Percentiles rank a stretch among this genome's conserved stretches.
Conservation (phyloP, 2,329 filamentous ascomycete species). For the Pezicula radicicola region DNA sequence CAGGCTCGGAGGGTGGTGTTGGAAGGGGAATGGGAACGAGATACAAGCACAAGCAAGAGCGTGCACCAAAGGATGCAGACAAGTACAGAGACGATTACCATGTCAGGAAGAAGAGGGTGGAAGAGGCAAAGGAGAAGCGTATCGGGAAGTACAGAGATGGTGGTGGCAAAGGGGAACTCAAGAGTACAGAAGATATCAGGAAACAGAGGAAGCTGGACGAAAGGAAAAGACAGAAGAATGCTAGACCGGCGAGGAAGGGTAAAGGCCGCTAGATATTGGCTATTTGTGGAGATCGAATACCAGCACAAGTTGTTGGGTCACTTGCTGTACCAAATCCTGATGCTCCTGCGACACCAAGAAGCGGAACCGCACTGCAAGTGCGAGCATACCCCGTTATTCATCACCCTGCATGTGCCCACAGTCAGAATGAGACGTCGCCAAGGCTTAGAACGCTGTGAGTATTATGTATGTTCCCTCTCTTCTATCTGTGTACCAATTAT, state of each 20-base stretch:
- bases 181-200: constrained; percentile 77
- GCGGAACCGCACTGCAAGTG: too few relatives aligned
- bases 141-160: constrained; percentile 72
- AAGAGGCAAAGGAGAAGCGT: constrained; percentile 82
- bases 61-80: constrained; percentile 90
- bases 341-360: too few relatives aligned
- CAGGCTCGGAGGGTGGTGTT: constrained; percentile 27
- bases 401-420: too few relatives aligned
- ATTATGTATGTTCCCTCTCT: too few relatives aligned
- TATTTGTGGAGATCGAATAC: too few relatives aligned
- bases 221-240: constrained; percentile 81
- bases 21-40: constrained; percentile 45
- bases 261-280: constrained; percentile 5
- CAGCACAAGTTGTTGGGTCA: too few relatives aligned
- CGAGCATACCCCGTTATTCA: too few relatives aligned
- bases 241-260: constrained; percentile 66
- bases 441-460: too few relatives aligned
- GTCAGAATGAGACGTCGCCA: too few relatives aligned
- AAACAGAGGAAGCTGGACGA: constrained; percentile 78
- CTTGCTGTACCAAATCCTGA: too few relatives aligned
- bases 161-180: constrained; percentile 74
- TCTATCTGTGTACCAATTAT: too few relatives aligned
- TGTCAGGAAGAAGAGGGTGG: constrained; percentile 83
- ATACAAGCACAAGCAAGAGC: constrained; percentile 84
- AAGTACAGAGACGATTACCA: constrained; percentile 89